Evolutionary conservation across 2,329 filamentous ascomycete genomes (phyloP).

Genomic region (Stagonosporopsis rhizophila): DNA sequence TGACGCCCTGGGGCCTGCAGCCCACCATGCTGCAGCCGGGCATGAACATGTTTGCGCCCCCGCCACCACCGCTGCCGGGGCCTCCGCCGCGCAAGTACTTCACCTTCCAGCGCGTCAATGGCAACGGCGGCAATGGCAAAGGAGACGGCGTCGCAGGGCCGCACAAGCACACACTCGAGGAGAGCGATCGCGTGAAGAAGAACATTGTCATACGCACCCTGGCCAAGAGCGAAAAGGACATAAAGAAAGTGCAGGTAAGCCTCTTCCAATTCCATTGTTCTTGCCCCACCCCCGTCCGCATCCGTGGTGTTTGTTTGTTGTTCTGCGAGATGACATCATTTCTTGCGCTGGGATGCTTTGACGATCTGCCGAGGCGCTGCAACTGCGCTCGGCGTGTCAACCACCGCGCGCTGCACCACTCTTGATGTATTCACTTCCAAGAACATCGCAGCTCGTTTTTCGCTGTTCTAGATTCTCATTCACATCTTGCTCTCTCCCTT

Average conservation of each 20-base stretch:
- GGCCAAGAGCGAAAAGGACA: slow-evolving; percentile 68
- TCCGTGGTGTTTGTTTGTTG: slow-evolving; percentile 1
- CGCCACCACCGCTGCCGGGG: slow-evolving; percentile 10
- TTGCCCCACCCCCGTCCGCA: background rate
- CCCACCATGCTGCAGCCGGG: slow-evolving; percentile 24
- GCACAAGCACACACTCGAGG: slow-evolving; percentile 76
- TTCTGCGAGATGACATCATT: slow-evolving; percentile 19
- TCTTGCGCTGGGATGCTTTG: slow-evolving; percentile 14
- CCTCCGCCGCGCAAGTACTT: slow-evolving; percentile 55
- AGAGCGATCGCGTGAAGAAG: slow-evolving; percentile 82
- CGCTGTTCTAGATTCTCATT: background rate
- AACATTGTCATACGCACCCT: slow-evolving; percentile 75
- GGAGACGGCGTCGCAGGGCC: slow-evolving; percentile 72
- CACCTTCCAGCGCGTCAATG: slow-evolving; percentile 79
- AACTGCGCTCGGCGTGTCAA: slow-evolving; percentile 9
- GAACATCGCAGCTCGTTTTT: background rate
- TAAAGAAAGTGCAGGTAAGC: slow-evolving; percentile 61
- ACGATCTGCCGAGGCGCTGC: slow-evolving; percentile 7
- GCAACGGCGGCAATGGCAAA: slow-evolving; percentile 76
- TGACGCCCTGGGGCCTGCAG: slow-evolving; percentile 36
- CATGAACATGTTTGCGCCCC: slow-evolving; percentile 25
- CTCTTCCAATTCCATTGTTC: background rate
- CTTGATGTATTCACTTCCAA: slow-evolving; percentile 16
- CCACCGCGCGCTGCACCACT: slow-evolving; percentile 4
- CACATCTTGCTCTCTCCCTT: background rate